phyloP scores from a whole-genome alignment of 192 early-diverging fungal species.

The Coemansia javaensis region DNA sequence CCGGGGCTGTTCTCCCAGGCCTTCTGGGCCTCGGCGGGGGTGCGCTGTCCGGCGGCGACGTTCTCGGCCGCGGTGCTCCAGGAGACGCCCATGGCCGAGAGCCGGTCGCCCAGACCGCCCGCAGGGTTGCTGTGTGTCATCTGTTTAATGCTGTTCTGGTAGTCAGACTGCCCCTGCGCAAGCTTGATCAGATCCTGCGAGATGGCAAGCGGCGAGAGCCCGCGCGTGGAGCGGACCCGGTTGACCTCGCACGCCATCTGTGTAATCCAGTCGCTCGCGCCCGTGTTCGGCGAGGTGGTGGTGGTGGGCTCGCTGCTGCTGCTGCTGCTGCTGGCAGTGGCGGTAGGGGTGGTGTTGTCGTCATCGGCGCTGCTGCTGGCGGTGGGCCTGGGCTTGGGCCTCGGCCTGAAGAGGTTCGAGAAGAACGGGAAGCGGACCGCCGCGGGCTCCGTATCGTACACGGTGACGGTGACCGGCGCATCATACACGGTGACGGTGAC shows the following conservation, averaged over 20 bases:
- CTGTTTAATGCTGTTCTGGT: slow-evolving; percentile 32
- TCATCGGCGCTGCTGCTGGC: background rate
- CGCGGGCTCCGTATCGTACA: slow-evolving; percentile 6
- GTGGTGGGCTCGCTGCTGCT: too few species aligned
- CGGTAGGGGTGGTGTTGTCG: too few species aligned
- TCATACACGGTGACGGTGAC: slow-evolving; percentile 3
- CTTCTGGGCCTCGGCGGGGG: slow-evolving; percentile 33
- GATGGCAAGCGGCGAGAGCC: slow-evolving; percentile 26
- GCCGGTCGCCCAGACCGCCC: slow-evolving; percentile 37
- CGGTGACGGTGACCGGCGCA: slow-evolving; percentile 6
- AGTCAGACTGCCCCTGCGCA: slow-evolving; percentile 46
- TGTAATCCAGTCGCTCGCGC: slow-evolving; percentile 19
- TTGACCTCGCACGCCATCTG: slow-evolving; percentile 47
- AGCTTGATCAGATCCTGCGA: slow-evolving; percentile 19
- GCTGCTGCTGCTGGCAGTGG: too few species aligned
- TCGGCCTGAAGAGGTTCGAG: background rate
- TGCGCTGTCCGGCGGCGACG: slow-evolving; percentile 42
- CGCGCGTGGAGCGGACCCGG: slow-evolving; percentile 20
- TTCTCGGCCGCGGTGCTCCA: slow-evolving; percentile 48
- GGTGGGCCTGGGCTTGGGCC: background rate
- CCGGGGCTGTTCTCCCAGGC: slow-evolving; percentile 46
- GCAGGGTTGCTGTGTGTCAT: slow-evolving; percentile 50
- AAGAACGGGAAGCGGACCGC: too few species aligned
- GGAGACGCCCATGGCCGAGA: slow-evolving; percentile 13
- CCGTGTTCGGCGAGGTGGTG: too few species aligned